A percentile compares a stretch with the other conserved stretches of the same genome.
Evolutionary conservation across 2,329 filamentous ascomycete genomes (phyloP).

Genomic region (Didymella segeticola): DNA sequence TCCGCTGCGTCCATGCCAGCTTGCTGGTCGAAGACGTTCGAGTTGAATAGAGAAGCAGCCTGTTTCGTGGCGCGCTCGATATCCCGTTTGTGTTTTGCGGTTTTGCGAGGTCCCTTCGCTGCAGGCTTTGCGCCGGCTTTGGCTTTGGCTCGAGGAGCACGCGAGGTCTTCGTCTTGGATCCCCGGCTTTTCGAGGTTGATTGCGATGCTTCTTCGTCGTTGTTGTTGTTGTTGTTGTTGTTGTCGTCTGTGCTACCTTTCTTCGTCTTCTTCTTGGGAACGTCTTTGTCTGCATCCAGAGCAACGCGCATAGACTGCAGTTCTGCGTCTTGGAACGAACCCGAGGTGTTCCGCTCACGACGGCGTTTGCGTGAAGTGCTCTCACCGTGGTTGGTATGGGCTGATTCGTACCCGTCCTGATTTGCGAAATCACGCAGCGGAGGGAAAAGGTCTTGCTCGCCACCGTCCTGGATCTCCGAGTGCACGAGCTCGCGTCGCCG

Average conservation of each 20-base stretch:
- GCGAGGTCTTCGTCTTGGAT: slow-evolving; percentile 5
- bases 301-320: slow-evolving; percentile 38
- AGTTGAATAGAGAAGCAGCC: slow-evolving; percentile 33
- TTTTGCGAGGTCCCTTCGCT: slow-evolving; percentile 15
- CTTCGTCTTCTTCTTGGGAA: slow-evolving; percentile 33
- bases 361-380: slow-evolving; percentile 22
- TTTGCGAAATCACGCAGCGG: neutral
- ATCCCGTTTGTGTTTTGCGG: slow-evolving; percentile 27
- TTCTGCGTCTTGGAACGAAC: slow-evolving; percentile 38
- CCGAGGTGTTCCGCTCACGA: slow-evolving; percentile 11
- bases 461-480: slow-evolving; percentile 18
- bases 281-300: slow-evolving; percentile 32
- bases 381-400: slow-evolving; percentile 9
- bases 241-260: slow-evolving; percentile 9
- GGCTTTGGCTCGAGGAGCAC: slow-evolving; percentile 5
- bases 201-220: slow-evolving; percentile 17
- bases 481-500: slow-evolving; percentile 24
- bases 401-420: slow-evolving; percentile 15
- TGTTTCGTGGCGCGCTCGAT: slow-evolving; percentile 26
- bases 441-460: slow-evolving; percentile 20
- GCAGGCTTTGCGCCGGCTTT: slow-evolving; percentile 7
- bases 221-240: slow-evolving; percentile 2
- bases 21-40: slow-evolving; percentile 45
- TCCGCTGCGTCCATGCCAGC: slow-evolving; percentile 28
- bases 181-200: slow-evolving; percentile 1